Conservation (phyloP, 2,329 filamentous ascomycete species). For the Grosmannia serpens region DNA sequence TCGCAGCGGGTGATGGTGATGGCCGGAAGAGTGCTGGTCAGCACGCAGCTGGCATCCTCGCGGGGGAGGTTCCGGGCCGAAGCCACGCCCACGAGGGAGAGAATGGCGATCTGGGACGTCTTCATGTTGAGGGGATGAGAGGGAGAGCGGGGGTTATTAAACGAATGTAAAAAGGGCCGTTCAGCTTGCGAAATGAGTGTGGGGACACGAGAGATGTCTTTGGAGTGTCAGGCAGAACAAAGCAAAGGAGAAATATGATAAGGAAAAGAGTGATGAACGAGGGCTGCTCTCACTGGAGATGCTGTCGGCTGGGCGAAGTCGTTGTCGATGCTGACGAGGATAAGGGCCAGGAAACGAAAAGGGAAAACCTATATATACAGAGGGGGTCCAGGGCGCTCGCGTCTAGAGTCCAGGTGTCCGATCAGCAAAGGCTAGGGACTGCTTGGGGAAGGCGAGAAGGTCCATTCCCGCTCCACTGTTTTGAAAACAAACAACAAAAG, state of each 20-base stretch:
- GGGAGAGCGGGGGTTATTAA: not conserved
- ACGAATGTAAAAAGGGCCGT: not conserved
- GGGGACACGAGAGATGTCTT: not conserved
- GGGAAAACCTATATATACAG: not conserved
- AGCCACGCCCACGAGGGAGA: not conserved
- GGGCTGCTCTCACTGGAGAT: not conserved
- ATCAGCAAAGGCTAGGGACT: not conserved
- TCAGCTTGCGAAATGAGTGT: not conserved
- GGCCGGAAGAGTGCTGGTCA: conserved; percentile 8
- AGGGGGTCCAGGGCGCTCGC: not conserved
- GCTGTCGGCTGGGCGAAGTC: not conserved
- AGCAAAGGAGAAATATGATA: not conserved
- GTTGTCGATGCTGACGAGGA: not conserved
- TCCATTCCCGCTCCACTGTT: not conserved
- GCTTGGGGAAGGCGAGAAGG: not conserved
- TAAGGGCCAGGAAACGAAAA: not conserved
- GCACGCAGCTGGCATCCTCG: not conserved
- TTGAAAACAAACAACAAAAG: not conserved
- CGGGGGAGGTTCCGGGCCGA: not conserved
- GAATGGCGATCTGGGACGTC: not conserved
- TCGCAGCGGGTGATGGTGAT: conserved; percentile 6
- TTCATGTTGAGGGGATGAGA: not conserved
- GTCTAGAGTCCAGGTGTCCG: not conserved
- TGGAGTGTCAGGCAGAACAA: not conserved
- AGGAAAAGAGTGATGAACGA: not conserved